phyloP scores from a whole-genome alignment of 306 rosid species.

The Pueraria montana region DNA sequence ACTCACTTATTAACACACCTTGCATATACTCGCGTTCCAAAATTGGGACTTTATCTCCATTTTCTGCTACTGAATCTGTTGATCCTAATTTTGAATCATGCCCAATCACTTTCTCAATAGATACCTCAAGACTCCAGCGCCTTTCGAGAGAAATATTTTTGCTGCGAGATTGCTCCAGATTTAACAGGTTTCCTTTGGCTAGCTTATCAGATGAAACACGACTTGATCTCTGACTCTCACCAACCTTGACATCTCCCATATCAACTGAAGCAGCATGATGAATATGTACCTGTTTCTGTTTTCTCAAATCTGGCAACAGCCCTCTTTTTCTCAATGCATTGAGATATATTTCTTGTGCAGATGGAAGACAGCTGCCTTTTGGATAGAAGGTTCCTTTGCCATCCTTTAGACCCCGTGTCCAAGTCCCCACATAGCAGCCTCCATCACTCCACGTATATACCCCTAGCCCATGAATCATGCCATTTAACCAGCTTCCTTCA shows the following conservation, averaged over 20 bases:
- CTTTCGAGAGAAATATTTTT: conserved; percentile 91
- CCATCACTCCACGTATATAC: conserved; percentile 95
- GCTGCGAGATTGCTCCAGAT: conserved; percentile 78
- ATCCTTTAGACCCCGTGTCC: conserved; percentile 95
- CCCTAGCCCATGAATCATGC: conserved; percentile 96
- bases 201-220: conserved; percentile 66
- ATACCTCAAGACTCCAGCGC: conserved; percentile 99
- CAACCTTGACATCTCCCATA: conserved; percentile 68
- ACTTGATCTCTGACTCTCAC: conserved; percentile 71
- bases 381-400: conserved; percentile 98
- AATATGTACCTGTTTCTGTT: conserved; percentile 80
- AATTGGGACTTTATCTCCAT: conserved; percentile 74
- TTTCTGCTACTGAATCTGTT: conserved; percentile 58
- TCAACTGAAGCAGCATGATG: conserved; percentile 83
- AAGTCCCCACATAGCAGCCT: conserved; percentile 95
- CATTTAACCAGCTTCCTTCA: conserved; percentile 98
- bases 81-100: conserved; percentile 64
- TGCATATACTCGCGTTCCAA: conserved; percentile 98
- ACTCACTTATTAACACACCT: conserved; percentile 95
- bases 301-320: conserved; percentile 86
- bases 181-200: conserved; percentile 73
- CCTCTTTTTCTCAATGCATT: conserved; percentile 96
- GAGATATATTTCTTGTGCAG: conserved; percentile 90
- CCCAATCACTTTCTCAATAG: conserved; percentile 89
- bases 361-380: conserved; percentile 81